These are phyloP conservation scores for Stagonosporopsis cucurbitacearum DNA, from an alignment of 2,329 filamentous ascomycete species.

Conservation along the genomic window DNA sequence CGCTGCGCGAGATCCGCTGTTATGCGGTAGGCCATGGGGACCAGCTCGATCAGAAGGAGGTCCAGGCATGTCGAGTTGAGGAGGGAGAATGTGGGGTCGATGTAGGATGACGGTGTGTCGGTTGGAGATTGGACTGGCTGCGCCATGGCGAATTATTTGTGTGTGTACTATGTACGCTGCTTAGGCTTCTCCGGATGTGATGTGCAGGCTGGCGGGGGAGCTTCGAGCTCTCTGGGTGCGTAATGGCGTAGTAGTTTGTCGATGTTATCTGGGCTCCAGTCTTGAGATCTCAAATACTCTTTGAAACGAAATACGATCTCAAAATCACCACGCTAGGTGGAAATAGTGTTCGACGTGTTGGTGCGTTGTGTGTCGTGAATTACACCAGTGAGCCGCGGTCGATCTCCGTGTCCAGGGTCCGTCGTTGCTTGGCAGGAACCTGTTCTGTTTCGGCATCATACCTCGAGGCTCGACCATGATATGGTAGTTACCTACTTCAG, in stretches of 20 bases:
- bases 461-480: not conserved
- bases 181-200: not conserved
- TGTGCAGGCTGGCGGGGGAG: not conserved
- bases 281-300: not conserved
- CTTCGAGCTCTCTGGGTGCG: not conserved
- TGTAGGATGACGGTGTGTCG: conserved; percentile 49
- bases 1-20: conserved; percentile 71
- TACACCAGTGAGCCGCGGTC: conserved; percentile 12
- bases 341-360: not conserved
- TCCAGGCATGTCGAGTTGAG: conserved; percentile 87
- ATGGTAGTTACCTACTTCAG: no score
- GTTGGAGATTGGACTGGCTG: conserved; percentile 20
- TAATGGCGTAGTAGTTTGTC: not conserved
- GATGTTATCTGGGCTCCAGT: no score
- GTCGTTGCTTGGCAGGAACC: conserved; percentile 16
- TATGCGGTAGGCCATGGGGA: conserved; percentile 89
- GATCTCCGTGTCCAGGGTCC: conserved; percentile 17
- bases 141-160: conserved; percentile 19
- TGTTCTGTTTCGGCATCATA: not conserved
- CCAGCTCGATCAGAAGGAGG: conserved; percentile 93
- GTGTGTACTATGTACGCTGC: not conserved
- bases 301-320: not conserved
- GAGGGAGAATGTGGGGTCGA: conserved; percentile 77
- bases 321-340: not conserved
- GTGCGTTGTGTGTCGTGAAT: not conserved